Conservation (phyloP, 768 basidiomycete genomes). For the Paxillus ammoniavirescens region DNA sequence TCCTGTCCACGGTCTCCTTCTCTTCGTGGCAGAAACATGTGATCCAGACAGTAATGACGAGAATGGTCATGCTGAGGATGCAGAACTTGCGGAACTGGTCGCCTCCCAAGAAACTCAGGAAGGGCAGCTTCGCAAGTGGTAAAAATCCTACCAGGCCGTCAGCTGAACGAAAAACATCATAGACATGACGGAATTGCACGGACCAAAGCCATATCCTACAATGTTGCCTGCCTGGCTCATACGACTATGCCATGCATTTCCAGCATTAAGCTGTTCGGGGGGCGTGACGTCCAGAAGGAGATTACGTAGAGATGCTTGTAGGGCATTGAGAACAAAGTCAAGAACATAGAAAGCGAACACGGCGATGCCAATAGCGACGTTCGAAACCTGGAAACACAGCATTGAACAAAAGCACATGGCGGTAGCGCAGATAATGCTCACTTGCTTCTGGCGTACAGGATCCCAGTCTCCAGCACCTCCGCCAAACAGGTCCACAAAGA, state of each 20-base stretch:
- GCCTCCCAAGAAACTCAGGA: conserved; percentile 81
- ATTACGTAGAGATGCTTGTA: conserved; percentile 90
- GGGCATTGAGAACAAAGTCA: conserved; percentile 96
- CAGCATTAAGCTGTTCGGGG: conserved; percentile 83
- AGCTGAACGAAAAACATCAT: conserved; percentile 5
- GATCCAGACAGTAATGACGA: conserved; percentile 79
- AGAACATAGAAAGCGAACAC: conserved; percentile 89
- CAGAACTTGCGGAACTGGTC: conserved; percentile 97
- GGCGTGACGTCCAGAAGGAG: conserved; percentile 92
- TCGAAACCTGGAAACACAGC: conserved; percentile 48
- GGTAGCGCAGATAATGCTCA: conserved; percentile 30
- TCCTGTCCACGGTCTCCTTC: conserved; percentile 54
- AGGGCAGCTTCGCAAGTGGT: conserved; percentile 77
- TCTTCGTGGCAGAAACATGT: conserved; percentile 89
- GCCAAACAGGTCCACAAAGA: conserved; percentile 75
- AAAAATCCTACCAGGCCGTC: conserved; percentile 61
- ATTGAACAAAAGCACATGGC: neutral
- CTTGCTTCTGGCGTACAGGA: conserved; percentile 62
- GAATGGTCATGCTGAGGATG: conserved; percentile 75
- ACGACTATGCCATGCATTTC: conserved; percentile 96
- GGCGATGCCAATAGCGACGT: conserved; percentile 80
- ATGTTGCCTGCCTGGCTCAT: conserved; percentile 99
- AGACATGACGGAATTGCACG: conserved; percentile 15
- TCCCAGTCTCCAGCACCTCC: conserved; percentile 87
- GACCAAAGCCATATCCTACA: conserved; percentile 89